These are phyloP conservation scores for Russula compacta DNA, from an alignment of 768 basidiomycete species.

Conservation along the genomic window DNA sequence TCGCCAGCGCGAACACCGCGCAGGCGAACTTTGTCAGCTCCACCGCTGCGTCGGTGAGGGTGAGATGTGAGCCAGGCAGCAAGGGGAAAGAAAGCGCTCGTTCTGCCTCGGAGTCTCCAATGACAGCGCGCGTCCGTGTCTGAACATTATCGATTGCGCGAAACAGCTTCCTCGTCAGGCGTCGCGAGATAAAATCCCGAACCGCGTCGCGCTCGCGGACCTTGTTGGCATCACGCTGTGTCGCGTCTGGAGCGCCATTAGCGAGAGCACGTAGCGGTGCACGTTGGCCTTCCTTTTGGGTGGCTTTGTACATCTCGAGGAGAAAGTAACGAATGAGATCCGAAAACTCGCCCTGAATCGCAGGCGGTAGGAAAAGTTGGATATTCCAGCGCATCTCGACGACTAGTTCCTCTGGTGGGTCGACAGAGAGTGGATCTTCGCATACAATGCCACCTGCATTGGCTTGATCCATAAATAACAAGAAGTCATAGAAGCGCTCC, in stretches of 20 bases:
- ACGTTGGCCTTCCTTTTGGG: slow-evolving; percentile 52
- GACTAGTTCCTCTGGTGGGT: slow-evolving; percentile 57
- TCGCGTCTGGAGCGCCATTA: slow-evolving; percentile 51
- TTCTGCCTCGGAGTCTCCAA: slow-evolving; percentile 43
- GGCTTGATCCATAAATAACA: slow-evolving; percentile 92
- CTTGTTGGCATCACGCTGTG: slow-evolving; percentile 60
- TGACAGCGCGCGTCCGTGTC: slow-evolving; percentile 50
- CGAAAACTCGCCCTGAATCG: slow-evolving; percentile 70
- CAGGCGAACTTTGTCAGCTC: slow-evolving; percentile 86
- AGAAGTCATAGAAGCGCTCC: slow-evolving; percentile 84
- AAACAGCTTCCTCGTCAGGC: slow-evolving; percentile 74
- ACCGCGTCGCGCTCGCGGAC: slow-evolving; percentile 58
- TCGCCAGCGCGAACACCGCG: slow-evolving; percentile 70
- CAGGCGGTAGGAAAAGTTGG: slow-evolving; percentile 74
- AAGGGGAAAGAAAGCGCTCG: slow-evolving; percentile 71
- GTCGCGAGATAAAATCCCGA: slow-evolving; percentile 68
- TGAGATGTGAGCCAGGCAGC: slow-evolving; percentile 79
- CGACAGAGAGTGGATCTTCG: slow-evolving; percentile 60
- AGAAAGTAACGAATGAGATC: slow-evolving; percentile 73
- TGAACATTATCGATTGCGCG: slow-evolving; percentile 55
- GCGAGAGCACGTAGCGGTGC: slow-evolving; percentile 68
- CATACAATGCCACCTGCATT: slow-evolving; percentile 90
- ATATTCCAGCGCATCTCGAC: slow-evolving; percentile 93
- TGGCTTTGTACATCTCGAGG: slow-evolving; percentile 70
- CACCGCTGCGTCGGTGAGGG: slow-evolving; percentile 68